These are phyloP conservation scores for Aspergillus coremiiformis DNA, from an alignment of 495 filamentous ascomycete species.

Conservation along the genomic window DNA sequence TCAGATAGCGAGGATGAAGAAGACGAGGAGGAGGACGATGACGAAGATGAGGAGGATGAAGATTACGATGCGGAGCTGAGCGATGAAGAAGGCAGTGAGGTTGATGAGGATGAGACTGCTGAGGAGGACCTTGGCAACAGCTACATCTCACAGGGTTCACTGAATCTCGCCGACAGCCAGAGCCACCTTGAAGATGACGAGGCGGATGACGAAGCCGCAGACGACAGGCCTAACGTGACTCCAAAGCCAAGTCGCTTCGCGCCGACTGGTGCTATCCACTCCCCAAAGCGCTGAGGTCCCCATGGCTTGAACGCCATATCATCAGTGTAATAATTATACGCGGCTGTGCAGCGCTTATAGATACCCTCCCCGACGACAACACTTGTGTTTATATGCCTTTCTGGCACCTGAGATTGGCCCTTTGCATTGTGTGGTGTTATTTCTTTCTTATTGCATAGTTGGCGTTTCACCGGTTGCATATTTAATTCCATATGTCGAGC, in stretches of 20 bases:
- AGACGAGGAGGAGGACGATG: constrained; percentile 19
- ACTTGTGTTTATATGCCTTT: neutral
- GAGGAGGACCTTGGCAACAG: constrained; percentile 33
- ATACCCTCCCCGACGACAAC: neutral
- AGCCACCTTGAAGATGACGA: neutral
- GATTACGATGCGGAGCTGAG: constrained; percentile 33
- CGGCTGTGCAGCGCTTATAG: neutral
- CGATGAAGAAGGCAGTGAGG: constrained; percentile 36
- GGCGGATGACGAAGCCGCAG: constrained; percentile 1
- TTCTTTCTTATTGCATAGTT: neutral
- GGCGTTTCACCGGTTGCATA: neutral
- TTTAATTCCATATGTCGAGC: neutral
- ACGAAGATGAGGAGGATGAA: constrained; percentile 33
- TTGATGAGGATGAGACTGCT: constrained; percentile 46
- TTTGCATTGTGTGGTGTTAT: neutral
- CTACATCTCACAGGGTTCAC: constrained; percentile 1
- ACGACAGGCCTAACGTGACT: neutral
- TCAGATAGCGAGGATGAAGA: constrained; percentile 59
- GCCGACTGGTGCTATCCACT: neutral
- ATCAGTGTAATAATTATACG: neutral
- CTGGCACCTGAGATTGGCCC: neutral
- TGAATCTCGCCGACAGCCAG: neutral
- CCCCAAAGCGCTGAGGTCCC: neutral
- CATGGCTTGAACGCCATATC: neutral
- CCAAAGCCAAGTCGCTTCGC: neutral